phyloP scores from a whole-genome alignment of 1,284 basidiomycete species.

The Tetrapyrgos nigripes region DNA sequence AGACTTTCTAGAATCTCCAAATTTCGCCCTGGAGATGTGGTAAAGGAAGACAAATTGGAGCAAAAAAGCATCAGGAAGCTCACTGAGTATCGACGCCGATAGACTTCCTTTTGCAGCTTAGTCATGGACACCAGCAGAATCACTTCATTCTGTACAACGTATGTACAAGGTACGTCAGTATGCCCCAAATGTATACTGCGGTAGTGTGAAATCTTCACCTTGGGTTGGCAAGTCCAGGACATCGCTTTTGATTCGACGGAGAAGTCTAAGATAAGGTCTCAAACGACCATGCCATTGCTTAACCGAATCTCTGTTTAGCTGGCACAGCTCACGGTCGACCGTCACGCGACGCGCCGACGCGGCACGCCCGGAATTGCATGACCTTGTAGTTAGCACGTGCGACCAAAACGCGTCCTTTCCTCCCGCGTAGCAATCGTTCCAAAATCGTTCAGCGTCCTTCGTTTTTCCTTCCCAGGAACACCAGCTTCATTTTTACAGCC shows the following conservation, averaged over 20 bases:
- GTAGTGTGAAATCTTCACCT: slow-evolving; percentile 52
- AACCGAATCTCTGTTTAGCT: slow-evolving; percentile 78
- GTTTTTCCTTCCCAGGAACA: too few relatives aligned
- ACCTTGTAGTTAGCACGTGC: too few relatives aligned
- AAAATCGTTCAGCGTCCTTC: too few relatives aligned
- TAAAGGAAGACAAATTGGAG: slow-evolving; percentile 15
- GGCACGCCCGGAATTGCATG: too few relatives aligned
- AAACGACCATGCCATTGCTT: slow-evolving; percentile 80
- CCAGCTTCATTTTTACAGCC: too few relatives aligned
- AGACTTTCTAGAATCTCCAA: too few relatives aligned
- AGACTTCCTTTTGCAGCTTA: slow-evolving; percentile 88
- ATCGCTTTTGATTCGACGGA: slow-evolving; percentile 92
- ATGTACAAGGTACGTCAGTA: slow-evolving; percentile 16
- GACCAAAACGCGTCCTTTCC: too few relatives aligned
- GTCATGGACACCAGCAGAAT: slow-evolving; percentile 94
- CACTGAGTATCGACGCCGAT: slow-evolving; percentile 83
- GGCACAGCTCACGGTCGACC: too few relatives aligned
- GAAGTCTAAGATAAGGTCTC: slow-evolving; percentile 90
- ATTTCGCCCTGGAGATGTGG: slow-evolving; percentile 55
- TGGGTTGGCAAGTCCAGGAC: slow-evolving; percentile 91
- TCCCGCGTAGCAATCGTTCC: too few relatives aligned
- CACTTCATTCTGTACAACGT: slow-evolving; percentile 75
- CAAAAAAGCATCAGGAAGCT: slow-evolving; percentile 23
- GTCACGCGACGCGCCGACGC: too few relatives aligned
- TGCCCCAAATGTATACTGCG: too few relatives aligned